Base-by-base conservation (phyloP, 2,329 filamentous ascomycete species). In the Aspergillus jensenii region DNA sequence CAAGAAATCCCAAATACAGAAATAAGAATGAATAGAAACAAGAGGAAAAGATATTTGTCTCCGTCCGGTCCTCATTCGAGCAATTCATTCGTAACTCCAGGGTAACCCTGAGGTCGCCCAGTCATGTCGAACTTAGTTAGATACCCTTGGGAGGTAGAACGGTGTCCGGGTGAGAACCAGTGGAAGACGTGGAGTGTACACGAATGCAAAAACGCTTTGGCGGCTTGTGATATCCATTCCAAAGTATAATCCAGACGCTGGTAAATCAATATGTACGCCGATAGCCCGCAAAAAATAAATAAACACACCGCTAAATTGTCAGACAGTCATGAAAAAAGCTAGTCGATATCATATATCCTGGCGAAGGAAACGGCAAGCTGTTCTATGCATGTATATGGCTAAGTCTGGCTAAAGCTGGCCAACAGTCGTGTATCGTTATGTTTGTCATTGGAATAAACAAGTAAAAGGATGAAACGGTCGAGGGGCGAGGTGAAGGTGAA, bases 331-430 rank as follows among this genome's bases (percentile, higher is more conserved):
- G 49, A 54, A 50, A 31, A 48, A 46, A 58, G 58, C 59, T 63
- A 64, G 53, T 59, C 63, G 55, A 60, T 60, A 56, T 60, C 56
- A 59, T 62, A 64, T 64, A 61, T 64, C 61, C 64, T 61, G 62
- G 56, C 58, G 64, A 62, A 65, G 56, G 53, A 63, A 63, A 65
- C 59, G 57, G 59, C 57, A 64, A 59, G 64, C 55, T 66, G 62
- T 66, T 58, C 64, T 66, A 66, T 62, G 62, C 60, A 66, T 64
- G 61, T 59, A 66, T 63, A 64, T 63, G 56, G 62, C 62, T 65
- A 64, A 62, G 46, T 63, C 57, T 66, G 64, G 62, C 62, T 65
- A 59, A 60, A 57, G 44, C 41, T 62, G 56, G 63, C 55, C 62
- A 58, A 63, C 41, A 64, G 62, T 65, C 62, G 59, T 62, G 41